Conservation (phyloP, 257 asterid species). For the Solanum ahanhuiri region DNA sequence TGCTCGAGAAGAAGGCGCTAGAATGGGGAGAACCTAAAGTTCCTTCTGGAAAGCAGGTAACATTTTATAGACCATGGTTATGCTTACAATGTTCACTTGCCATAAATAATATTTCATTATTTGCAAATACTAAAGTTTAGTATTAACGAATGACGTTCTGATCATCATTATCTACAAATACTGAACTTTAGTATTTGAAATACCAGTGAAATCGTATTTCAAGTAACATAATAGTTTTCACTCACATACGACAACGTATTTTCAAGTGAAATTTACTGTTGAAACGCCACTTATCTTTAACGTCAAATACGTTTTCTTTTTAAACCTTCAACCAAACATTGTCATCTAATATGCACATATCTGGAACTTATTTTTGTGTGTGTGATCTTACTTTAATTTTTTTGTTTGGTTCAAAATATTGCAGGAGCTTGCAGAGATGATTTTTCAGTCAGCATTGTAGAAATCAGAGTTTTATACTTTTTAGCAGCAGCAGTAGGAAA, state of each 20-base stretch:
- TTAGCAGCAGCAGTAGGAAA: not conserved
- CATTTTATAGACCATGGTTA: not conserved
- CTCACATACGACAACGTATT: not conserved
- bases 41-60: constrained; percentile 72
- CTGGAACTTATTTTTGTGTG: not conserved
- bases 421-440: constrained; percentile 94
- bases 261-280: not conserved
- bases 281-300: not conserved
- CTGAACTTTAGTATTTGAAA: not conserved
- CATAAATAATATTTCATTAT: not conserved
- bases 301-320: not conserved
- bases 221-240: not conserved
- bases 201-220: not conserved
- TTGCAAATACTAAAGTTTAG: not conserved
- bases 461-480: not conserved
- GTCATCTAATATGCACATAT: not conserved
- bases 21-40: constrained; percentile 89
- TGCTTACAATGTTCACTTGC: not conserved
- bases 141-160: not conserved
- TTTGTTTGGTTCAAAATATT: not conserved
- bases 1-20: constrained; percentile 74
- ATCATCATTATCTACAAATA: not conserved
- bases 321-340: not conserved
- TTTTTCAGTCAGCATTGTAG: constrained; percentile 65
- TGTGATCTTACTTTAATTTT: not conserved